Evolutionary conservation across 768 basidiomycete species (phyloP), one percentile per base, ranked within the genome.

Genomic region (Lentinula detonsa): DNA sequence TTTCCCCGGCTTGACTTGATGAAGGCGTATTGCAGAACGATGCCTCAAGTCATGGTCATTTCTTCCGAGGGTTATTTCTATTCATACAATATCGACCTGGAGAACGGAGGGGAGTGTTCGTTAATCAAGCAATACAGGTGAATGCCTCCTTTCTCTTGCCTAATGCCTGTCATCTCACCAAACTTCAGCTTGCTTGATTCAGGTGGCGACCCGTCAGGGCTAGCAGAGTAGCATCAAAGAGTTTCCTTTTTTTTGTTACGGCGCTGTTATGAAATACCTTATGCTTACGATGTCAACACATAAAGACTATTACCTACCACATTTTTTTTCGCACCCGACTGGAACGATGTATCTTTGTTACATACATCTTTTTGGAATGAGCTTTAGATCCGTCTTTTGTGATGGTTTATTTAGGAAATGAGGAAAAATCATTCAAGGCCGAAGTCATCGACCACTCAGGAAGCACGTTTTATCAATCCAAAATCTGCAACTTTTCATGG

Each of bases 31-130:
- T 52, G 7, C 15, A 95, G 93, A 16, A 94, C 93, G 6, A 90
- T 92, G 75, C 95, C 96, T 0, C 96, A 99, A 62, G 89, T 98
- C 10, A 96, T 97, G 93, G 95, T 99, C 23, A 85, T 98, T 60
- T 95, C 94, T 0, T 91, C 92, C 0, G 95, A 98, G 61, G 96
- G 96, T 1, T 91, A 93, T 66, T 96, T 97, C 72, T 98, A 99
- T 70, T 86, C 90, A 15, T 98, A 98, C 73, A 91, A 83, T 66
- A 96, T 99, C 68, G 96, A 99, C 74, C 75, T 98, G 62, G 96
- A 99, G 73, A 88, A 89, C 56, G 96, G 96, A 2, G 96, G 96
- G 2, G 96, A 99, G 73, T 98, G 96, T 67, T 83, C 89, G 18
- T 72, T 99, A 68, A 89, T 95, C 83, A 96, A 96, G 77, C 94